Conservation (phyloP, 2,329 filamentous ascomycete species). For the Cylindrodendrum hubeiense region DNA sequence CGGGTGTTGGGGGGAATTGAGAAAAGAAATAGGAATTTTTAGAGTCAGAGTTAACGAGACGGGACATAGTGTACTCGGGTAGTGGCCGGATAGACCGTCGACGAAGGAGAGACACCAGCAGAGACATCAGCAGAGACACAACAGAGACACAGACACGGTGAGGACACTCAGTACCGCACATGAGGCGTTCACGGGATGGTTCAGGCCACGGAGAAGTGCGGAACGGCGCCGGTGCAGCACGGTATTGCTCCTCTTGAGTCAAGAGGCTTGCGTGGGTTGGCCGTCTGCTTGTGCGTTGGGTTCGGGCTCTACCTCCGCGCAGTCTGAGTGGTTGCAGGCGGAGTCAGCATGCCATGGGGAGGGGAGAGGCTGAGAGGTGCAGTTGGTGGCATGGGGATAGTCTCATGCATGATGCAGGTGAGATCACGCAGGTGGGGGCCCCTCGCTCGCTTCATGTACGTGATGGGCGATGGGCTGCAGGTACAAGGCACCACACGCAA, state of each 20-base stretch:
- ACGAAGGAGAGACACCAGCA: background rate
- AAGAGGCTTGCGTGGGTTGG: background rate
- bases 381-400: slow-evolving; percentile 23
- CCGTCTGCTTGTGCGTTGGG: background rate
- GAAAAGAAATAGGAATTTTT: background rate
- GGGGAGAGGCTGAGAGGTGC: background rate
- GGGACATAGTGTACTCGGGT: background rate
- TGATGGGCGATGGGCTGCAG: slow-evolving; percentile 14
- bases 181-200: slow-evolving; percentile 1
- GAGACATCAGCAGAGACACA: background rate
- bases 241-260: background rate
- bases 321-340: slow-evolving; percentile 8
- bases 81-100: background rate
- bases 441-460: slow-evolving; percentile 1
- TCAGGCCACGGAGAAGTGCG: background rate
- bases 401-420: slow-evolving; percentile 28
- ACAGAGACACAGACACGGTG: background rate
- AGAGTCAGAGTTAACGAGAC: background rate
- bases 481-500: slow-evolving; percentile 1
- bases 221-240: too few species aligned
- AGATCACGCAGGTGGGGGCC: slow-evolving; percentile 7
- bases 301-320: background rate
- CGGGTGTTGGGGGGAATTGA: background rate
- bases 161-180: background rate
- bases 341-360: slow-evolving; percentile 5